Conservation (phyloP, 306 rosid genomes). For the Lotus japonicus region DNA sequence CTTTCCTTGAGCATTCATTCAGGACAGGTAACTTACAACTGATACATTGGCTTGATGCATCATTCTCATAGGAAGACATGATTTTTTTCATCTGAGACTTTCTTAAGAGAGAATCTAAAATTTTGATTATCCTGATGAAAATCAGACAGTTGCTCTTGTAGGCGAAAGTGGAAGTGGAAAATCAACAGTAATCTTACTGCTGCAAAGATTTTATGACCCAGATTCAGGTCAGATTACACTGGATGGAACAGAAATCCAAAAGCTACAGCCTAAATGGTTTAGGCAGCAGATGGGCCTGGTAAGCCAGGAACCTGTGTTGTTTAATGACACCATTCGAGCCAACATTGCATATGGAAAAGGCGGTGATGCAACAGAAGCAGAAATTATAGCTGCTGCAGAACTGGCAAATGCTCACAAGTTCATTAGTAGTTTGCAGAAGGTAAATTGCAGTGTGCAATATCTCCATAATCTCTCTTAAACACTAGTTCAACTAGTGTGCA, state of each 20-base stretch:
- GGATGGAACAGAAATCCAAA: slow-evolving; percentile 54
- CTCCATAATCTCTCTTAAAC: no score
- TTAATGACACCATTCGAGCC: slow-evolving; percentile 70
- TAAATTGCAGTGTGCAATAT: not conserved
- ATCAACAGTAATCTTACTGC: slow-evolving; percentile 62
- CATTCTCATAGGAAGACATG: not conserved
- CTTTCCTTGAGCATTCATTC: slow-evolving; percentile 52
- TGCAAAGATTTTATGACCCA: slow-evolving; percentile 72
- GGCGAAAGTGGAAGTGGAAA: slow-evolving; percentile 93
- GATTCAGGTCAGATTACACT: slow-evolving; percentile 57
- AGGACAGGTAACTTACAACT: slow-evolving; percentile 46
- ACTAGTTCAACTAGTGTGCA: not conserved
- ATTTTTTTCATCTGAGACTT: not conserved
- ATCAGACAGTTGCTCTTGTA: slow-evolving; percentile 70
- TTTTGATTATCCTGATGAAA: slow-evolving; percentile 4
- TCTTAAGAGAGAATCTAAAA: slow-evolving; percentile 21
- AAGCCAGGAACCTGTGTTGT: slow-evolving; percentile 71
- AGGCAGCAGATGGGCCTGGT: slow-evolving; percentile 78
- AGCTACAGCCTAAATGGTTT: slow-evolving; percentile 59
- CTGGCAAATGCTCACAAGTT: slow-evolving; percentile 72
- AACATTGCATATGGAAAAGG: slow-evolving; percentile 69
- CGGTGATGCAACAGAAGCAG: slow-evolving; percentile 47
- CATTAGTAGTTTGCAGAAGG: slow-evolving; percentile 57
- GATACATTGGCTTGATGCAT: not conserved
- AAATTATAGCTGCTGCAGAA: slow-evolving; percentile 63